Evolutionary conservation across 1,284 basidiomycete species (phyloP), one percentile per base, ranked within the genome.

Genomic region (Mycena sp.): DNA sequence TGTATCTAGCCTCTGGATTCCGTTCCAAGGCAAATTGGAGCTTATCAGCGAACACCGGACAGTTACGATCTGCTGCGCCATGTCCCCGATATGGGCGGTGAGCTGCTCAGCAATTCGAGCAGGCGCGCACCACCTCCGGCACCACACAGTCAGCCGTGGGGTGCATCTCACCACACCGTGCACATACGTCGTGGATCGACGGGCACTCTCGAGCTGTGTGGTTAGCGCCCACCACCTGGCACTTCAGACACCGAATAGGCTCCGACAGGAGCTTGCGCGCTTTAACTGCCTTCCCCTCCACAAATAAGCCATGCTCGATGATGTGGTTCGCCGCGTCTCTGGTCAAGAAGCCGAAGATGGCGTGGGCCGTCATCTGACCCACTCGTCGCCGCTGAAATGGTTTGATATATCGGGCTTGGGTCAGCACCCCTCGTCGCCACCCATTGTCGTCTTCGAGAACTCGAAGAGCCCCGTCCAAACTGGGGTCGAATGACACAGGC

Each of bases 1-100:
- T 58, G 44, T 67, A 69, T 14, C 46, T 56, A 0, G 54, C 30
- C 16, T 63, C 63, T 1, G 56, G 53, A n/a, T 53, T 48, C n/a
- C 56, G 38, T 12, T 49, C 46, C 2, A 49, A 30, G n/a, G 46
- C 16, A 14, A 49, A 29, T 10, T 50, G 51, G 2, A 58, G n/a
- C n/a, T 32, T 37, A 4, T 32, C 29, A 1, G n/a, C 23, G 25
- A 63, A 63, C 4, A 32, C 26, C 1, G 64, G 64, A 32, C 67
- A 68, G 26, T 37, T 17, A 2, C 61, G 6, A 17, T 67, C 66
- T 2, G 49, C 53, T 6, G 68, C 67, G 1, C 53, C 54, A 38
- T 69, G 68, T 40, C 65, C 65, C 19, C 7, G 7, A 40, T 37
- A n/a, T 3, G 25, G 4, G 4, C 38, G 23, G 29, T 35, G 25